Conservation (phyloP, 768 basidiomycete species). For the Collybia nuda region DNA sequence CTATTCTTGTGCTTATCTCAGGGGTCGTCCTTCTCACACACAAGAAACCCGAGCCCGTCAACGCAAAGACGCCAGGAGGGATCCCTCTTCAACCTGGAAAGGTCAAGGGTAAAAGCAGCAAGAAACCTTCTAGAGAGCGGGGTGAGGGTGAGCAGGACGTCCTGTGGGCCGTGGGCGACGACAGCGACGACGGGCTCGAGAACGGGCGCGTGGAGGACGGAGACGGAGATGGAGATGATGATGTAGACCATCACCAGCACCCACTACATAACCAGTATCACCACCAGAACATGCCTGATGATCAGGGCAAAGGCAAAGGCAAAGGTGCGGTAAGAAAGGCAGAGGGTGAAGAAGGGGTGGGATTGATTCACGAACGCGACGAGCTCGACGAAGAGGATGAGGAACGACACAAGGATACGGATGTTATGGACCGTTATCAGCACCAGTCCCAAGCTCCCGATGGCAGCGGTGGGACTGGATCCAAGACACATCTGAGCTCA, state of each 20-base stretch:
- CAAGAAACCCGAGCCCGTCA: slow-evolving; percentile 77
- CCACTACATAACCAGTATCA: slow-evolving; percentile 26
- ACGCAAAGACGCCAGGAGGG: slow-evolving; percentile 16
- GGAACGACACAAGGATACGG: not conserved
- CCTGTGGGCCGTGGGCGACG: slow-evolving; percentile 74
- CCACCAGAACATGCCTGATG: slow-evolving; percentile 14
- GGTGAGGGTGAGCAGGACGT: slow-evolving; percentile 37
- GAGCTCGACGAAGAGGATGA: slow-evolving; percentile 31
- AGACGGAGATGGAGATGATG: slow-evolving; percentile 37
- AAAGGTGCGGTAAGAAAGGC: slow-evolving; percentile 10
- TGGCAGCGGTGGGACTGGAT: not conserved
- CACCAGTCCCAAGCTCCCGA: not conserved
- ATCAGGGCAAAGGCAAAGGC: slow-evolving; percentile 8
- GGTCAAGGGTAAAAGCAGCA: slow-evolving; percentile 17
- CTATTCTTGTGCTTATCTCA: slow-evolving; percentile 82
- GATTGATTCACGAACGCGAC: slow-evolving; percentile 37
- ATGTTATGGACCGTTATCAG: slow-evolving; percentile 2
- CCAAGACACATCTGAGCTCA: not conserved
- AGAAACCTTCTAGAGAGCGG: slow-evolving; percentile 3
- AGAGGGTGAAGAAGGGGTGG: slow-evolving; percentile 39
- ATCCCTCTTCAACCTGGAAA: slow-evolving; percentile 32
- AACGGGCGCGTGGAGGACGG: slow-evolving; percentile 31
- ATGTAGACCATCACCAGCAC: slow-evolving; percentile 44
- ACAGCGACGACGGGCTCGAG: slow-evolving; percentile 50
- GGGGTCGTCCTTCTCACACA: slow-evolving; percentile 94